Evolutionary conservation across 2,329 filamentous ascomycete genomes (phyloP), one percentile per base, ranked within the genome.

Genomic region (Aspergillus pseudotamarii): DNA sequence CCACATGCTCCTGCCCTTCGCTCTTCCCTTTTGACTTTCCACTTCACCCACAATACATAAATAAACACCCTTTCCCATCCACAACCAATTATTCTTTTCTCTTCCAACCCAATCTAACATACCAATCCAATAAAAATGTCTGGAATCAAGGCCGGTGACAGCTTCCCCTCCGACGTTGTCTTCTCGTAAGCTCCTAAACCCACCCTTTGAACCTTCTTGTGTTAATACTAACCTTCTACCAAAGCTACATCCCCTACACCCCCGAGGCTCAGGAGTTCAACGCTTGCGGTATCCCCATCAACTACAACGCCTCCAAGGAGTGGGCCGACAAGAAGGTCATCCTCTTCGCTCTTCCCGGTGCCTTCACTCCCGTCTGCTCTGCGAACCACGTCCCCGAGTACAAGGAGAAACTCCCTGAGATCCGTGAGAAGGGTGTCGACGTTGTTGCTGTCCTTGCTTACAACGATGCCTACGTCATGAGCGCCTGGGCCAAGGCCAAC

Each of bases 401-500:
- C 85, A 86, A 94, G 72, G 80, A 86, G 78, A 89, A 92, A 77
- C 81, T 89, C 70, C 82, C 86, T 59, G 83, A 89, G 75, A 84
- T 96, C 79, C 89, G 89, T 82, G 82, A 82, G 75, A 94, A 94
- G 85, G 92, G 91, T 72, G 91, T 96, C 69, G 93, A 96, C 79
- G 80, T 90, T 67, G 87, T 96, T 73, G 86, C 92, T 69, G 88
- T 95, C 75, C 89, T 96, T 74, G 91, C 92, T 64, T 90, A 83
- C 83, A 96, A 96, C 81, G 93, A 96, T 80, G 83, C 89, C 68
- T 96, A 85, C 76, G 93, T 96, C 78, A 94, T 94, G 91, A 89
- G 88, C 72, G 92, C 91, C 60, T 95, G 92, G 92, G 90, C 88
- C 81, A 96, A 96, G 86, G 92, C 93, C 75, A 94, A 96, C 81